phyloP scores from a whole-genome alignment of 306 rosid genomes.

The barrel medic (Medicago truncatula) region MtrunA17r5.0-ANR NC_053043.1:39156001-39156500 shows the following conservation, averaged over 20 bases:
- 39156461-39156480: constrained; percentile 77
- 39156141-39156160: constrained; percentile 72
- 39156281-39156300: constrained; percentile 54
- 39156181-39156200: constrained; percentile 75
- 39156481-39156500: neutral
- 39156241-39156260: constrained; percentile 57
- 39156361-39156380: constrained; percentile 54
- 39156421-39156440: constrained; percentile 48
- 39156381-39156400: constrained; percentile 71
- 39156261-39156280: constrained; percentile 60
- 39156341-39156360: constrained; percentile 46
- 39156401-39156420: constrained; percentile 68
- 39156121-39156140: constrained; percentile 65
- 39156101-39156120: constrained; percentile 55
- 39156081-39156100: constrained; percentile 68
- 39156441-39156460: constrained; percentile 82
- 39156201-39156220: constrained; percentile 66
- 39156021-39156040: constrained; percentile 63
- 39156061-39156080: constrained; percentile 69
- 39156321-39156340: constrained; percentile 71
- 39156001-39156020: constrained; percentile 77
- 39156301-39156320: constrained; percentile 74
- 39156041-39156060: constrained; percentile 53
- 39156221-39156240: constrained; percentile 56
- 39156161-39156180: constrained; percentile 71